Conservation (phyloP, 1,139 yeast species). For the Suzukiozyma palmioleophila region DNA sequence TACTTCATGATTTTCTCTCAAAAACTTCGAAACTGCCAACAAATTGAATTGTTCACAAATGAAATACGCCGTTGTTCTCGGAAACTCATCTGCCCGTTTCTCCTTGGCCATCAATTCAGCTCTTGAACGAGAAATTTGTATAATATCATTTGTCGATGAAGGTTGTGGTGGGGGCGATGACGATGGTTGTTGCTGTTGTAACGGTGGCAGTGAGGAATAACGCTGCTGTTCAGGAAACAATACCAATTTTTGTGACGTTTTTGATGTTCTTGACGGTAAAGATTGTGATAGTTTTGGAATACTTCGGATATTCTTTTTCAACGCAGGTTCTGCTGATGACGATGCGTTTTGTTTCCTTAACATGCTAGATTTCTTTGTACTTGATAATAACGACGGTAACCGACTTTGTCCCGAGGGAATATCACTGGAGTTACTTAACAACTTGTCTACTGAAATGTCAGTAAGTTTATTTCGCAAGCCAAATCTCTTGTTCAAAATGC, state of each 20-base stretch:
- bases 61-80: constrained; percentile 87
- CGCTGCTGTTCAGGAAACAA: constrained; percentile 68
- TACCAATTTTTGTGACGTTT: constrained; percentile 79
- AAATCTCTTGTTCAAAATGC: constrained; percentile 23
- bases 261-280: constrained; percentile 81
- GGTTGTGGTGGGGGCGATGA: constrained; percentile 7
- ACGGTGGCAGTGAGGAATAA: constrained; percentile 15
- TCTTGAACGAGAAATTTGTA: constrained; percentile 47
- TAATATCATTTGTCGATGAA: constrained; percentile 20
- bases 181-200: constrained; percentile 7
- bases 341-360: not conserved
- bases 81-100: constrained; percentile 61
- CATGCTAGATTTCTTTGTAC: constrained; percentile 7
- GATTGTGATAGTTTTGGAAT: constrained; percentile 61
- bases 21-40: constrained; percentile 56
- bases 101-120: constrained; percentile 72
- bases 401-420: constrained; percentile 77
- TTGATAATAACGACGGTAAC: constrained; percentile 28
- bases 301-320: constrained; percentile 26
- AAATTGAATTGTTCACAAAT: constrained; percentile 79
- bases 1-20: constrained; percentile 69
- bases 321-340: not conserved
- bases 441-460: constrained; percentile 66
- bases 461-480: constrained; percentile 49
- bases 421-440: constrained; percentile 72